Base-by-base conservation (phyloP, 257 asterid genomes). In the Jasminum sambac region DNA sequence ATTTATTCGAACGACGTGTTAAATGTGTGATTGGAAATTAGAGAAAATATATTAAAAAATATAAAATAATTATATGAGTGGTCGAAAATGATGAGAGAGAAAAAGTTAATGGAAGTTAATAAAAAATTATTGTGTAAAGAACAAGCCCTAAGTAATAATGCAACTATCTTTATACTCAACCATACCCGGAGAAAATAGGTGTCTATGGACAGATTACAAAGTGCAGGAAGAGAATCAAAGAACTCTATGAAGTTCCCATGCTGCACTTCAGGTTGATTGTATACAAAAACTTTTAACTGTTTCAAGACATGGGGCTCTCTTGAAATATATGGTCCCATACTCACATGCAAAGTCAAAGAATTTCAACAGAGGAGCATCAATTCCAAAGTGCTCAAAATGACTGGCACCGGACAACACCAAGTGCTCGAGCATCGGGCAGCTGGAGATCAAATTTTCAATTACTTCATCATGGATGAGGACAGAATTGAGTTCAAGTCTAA, bases 341-440 rank as follows among this genome's bases (percentile, higher is more conserved):
- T 8, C 7, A 70, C 37, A 19, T 44, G 2, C 6, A 11, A 72
- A 23, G 6, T 16, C 7, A 0, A 72, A 6, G 37, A 4, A 16
- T 64, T 55, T 72, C 14, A 72, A 65, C 11, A 50, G 39, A 34
- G 72, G 72, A 65, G 71, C 77, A 52, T 40, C 19, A 39, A 72
- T 42, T 39, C 40, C 42, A 16, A 72, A 59, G 58, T n/a, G 11
- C 5, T 38, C n/a, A 26, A 50, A 52, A 8, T 12, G 16, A 19
- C 0, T 2, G 8, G 37, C 14, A 6, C 16, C n/a, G 5, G 9
- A n/a, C 2, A 72, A 64, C 39, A 0, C 12, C 66, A 73, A 0
- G 14, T 52, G 14, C 66, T 72, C 71, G 34, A 73, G 72, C 8
- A 5, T 5, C 8, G 59, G 71, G 64, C 52, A 63, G 60, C 21